These are phyloP conservation scores for Beauveria sp. DNA, from an alignment of 2,329 filamentous ascomycete species.

Conservation along the genomic window DNA sequence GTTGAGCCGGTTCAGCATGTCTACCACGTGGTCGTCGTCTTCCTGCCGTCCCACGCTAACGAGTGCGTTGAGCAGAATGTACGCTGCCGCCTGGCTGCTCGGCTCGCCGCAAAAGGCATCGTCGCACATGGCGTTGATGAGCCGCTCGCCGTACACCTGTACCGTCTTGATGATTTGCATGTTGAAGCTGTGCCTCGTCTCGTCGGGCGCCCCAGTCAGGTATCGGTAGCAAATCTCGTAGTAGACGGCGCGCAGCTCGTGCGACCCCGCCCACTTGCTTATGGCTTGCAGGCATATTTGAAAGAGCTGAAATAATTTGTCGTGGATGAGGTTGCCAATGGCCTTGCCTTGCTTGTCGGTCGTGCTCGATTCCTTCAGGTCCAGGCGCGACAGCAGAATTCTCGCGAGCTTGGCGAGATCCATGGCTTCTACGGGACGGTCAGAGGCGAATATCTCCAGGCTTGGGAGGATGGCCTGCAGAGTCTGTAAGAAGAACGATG, in stretches of 20 bases:
- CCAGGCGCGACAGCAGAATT: conserved; percentile 63
- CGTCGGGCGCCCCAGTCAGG: conserved; percentile 59
- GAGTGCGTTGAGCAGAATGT: conserved; percentile 75
- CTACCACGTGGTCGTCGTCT: conserved; percentile 66
- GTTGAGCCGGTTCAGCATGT: conserved; percentile 75
- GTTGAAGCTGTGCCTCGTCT: conserved; percentile 39
- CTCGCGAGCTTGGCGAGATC: conserved; percentile 73
- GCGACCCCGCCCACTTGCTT: conserved; percentile 61
- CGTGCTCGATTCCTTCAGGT: conserved; percentile 39
- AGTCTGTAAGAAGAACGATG: conserved; percentile 75
- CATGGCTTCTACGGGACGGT: conserved; percentile 60
- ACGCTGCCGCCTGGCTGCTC: conserved; percentile 73
- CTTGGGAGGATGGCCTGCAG: conserved; percentile 89
- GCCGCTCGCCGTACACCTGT: conserved; percentile 59
- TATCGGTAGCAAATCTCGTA: conserved; percentile 91
- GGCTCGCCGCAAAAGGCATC: conserved; percentile 79
- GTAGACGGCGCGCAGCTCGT: conserved; percentile 71
- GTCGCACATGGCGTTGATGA: conserved; percentile 84
- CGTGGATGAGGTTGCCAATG: conserved; percentile 68
- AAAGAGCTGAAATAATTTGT: conserved; percentile 88
- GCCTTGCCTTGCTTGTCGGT: conserved; percentile 37
- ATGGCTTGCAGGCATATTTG: conserved; percentile 77
- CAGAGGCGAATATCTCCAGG: conserved; percentile 67
- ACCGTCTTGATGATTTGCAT: conserved; percentile 66
- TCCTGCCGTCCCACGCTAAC: conserved; percentile 67